Base-by-base conservation (phyloP, 2,329 filamentous ascomycete genomes). In the Lachnum nothofagi region DNA sequence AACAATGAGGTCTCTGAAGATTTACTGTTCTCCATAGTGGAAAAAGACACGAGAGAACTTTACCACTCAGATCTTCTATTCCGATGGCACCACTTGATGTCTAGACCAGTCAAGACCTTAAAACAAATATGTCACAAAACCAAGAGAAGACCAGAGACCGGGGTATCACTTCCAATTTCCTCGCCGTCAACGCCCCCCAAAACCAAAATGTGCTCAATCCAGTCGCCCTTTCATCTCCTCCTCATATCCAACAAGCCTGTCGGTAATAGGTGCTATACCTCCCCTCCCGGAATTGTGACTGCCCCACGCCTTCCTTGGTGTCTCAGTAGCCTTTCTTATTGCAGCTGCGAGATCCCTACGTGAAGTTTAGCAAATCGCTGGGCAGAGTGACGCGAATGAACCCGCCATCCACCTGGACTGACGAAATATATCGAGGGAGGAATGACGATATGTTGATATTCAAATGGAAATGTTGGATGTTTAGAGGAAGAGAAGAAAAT, bases 241-340 rank as follows among this genome's bases (percentile, higher is more conserved):
- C 14, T 61, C 55, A 31, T 61, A 62, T 10, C 56, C 60, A 25
- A 58, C 53, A 10, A 60, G 51, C 19, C 56, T 41, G 35, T 62
- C 56, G 19, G 61, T 45, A 38, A 60, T 52, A 7, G 29, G 41
- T 24, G 58, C 49, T 10, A 63, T 49, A 33, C 48, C 42, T 9
- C 43, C 39, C 12, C 10, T 31, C 5, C 45, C 59, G n/a, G 34
- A 35, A 4, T 40, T 56, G 10, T 49, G 46, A 20, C 52, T 48
- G 23, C 44, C 46, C 60, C 60, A 62, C 1, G 51, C n/a, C 29
- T 53, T 59, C n/a, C 35, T 44, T 22, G 55, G 43, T 23, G 41
- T 55, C 20, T 46, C 39, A 9, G 55, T 56, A 3, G 56, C 60
- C 23, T 47, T 52, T 37, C 40, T 27, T 44, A 63, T 59, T 5